Percentiles rank a stretch among this genome's conserved stretches.
phyloP scores from a whole-genome alignment of 202 grass and related monocot genomes.

The Saccharum hybrid region DNA sequence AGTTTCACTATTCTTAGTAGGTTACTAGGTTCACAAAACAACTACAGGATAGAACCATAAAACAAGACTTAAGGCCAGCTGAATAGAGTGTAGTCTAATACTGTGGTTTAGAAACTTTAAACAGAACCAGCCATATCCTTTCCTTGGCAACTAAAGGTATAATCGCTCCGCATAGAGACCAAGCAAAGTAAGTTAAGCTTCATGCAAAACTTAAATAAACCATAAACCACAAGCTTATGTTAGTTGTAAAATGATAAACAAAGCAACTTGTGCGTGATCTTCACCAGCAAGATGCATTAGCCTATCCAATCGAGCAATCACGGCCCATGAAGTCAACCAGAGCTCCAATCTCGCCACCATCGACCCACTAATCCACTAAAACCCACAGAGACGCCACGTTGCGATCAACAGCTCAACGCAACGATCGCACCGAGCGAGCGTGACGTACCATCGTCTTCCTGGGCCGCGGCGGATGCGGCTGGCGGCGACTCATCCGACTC shows the following conservation, averaged over 20 bases:
- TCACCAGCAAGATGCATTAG: background rate
- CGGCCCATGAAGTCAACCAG: slow-evolving; percentile 17
- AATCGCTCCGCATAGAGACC: background rate
- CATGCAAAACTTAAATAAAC: slow-evolving; percentile 6
- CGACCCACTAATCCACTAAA: slow-evolving; percentile 43
- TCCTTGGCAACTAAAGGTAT: slow-evolving; percentile 3
- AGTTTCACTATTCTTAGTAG: background rate
- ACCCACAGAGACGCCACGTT: background rate
- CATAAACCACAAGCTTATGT: background rate
- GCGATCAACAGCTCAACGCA: background rate
- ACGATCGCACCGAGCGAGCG: background rate
- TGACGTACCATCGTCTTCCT: slow-evolving; percentile 70
- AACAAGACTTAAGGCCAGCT: slow-evolving; percentile 9
- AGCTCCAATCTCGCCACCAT: slow-evolving; percentile 30
- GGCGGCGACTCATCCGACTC: slow-evolving; percentile 52
- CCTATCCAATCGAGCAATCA: slow-evolving; percentile 27
- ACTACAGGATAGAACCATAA: background rate
- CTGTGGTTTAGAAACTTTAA: background rate
- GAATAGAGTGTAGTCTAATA: background rate
- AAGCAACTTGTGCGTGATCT: background rate
- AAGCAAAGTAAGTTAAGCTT: slow-evolving; percentile 12
- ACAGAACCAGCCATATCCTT: background rate
- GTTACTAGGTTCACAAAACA: slow-evolving; percentile 3
- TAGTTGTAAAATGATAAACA: background rate
- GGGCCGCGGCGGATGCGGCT: slow-evolving; percentile 34